A percentile compares a stretch with the other conserved stretches of the same genome.
These are phyloP conservation scores for Mycocentrospora acerina DNA, from an alignment of 2,329 filamentous ascomycete genomes.

Conservation along the genomic window DNA sequence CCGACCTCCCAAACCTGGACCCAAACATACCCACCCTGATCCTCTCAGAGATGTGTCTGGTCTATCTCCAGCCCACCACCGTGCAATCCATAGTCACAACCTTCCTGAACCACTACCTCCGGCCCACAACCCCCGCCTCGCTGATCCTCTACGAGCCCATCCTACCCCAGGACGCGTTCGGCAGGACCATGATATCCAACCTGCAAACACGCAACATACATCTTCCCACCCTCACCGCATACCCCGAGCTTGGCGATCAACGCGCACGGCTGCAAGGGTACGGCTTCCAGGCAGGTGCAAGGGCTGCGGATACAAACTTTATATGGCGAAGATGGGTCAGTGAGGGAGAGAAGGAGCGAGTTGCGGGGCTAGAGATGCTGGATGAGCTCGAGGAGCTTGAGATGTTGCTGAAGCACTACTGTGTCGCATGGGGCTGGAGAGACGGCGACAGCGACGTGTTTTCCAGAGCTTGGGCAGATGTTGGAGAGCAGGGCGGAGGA, in stretches of 20 bases:
- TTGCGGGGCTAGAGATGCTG: slow-evolving; percentile 79
- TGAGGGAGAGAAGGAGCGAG: slow-evolving; percentile 71
- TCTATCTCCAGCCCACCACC: slow-evolving; percentile 72
- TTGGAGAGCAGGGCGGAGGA: slow-evolving; percentile 17
- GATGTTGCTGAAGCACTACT: slow-evolving; percentile 83
- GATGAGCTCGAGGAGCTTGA: slow-evolving; percentile 97
- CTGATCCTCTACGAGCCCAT: slow-evolving; percentile 89
- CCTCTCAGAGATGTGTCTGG: slow-evolving; percentile 92
- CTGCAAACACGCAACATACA: slow-evolving; percentile 77
- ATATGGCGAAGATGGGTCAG: slow-evolving; percentile 78
- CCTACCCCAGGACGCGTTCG: slow-evolving; percentile 80
- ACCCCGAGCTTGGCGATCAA: slow-evolving; percentile 69
- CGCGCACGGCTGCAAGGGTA: slow-evolving; percentile 63
- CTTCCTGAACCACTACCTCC: slow-evolving; percentile 38
- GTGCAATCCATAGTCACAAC: slow-evolving; percentile 63
- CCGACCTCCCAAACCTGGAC: slow-evolving; percentile 49
- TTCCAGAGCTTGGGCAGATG: slow-evolving; percentile 32
- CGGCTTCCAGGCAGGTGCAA: slow-evolving; percentile 63
- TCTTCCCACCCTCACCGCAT: slow-evolving; percentile 78
- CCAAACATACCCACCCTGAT: slow-evolving; percentile 73
- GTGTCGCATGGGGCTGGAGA: slow-evolving; percentile 85
- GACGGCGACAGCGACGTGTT: slow-evolving; percentile 46
- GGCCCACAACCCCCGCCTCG: slow-evolving; percentile 53
- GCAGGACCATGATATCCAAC: slow-evolving; percentile 88
- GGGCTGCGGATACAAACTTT: slow-evolving; percentile 62